Evolutionary conservation across 2,329 filamentous ascomycete genomes (phyloP).

Genomic region (Coniella lustricola): DNA sequence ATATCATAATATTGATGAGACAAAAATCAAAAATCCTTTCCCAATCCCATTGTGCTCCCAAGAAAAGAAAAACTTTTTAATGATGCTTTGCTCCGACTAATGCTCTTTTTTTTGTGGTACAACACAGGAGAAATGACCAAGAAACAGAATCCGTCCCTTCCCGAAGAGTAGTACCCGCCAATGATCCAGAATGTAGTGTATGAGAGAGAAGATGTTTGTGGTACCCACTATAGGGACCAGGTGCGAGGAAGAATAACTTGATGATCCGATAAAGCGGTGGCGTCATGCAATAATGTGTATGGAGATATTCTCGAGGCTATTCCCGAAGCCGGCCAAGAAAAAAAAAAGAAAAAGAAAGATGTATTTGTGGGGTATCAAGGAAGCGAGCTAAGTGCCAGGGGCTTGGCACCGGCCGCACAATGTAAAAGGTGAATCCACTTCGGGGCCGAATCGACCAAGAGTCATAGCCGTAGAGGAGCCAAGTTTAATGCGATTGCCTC

Average conservation of each 20-base stretch:
- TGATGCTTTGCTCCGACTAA: constrained; percentile 25
- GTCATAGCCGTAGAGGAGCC: constrained; percentile 9
- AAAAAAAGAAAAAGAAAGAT: background rate
- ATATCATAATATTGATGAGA: background rate
- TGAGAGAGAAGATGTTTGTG: background rate
- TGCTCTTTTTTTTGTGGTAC: constrained; percentile 21
- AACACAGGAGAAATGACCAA: constrained; percentile 8
- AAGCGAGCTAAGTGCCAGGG: constrained; percentile 29
- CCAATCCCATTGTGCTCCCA: constrained; percentile 12
- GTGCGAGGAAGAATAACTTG: background rate
- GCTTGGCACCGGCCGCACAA: constrained; percentile 4
- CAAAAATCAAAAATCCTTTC: constrained; percentile 15
- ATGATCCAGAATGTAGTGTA: constrained; percentile 1
- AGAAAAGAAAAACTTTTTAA: constrained; percentile 19
- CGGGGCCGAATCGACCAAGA: constrained; percentile 22
- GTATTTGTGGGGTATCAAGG: constrained; percentile 28
- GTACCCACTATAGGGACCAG: background rate
- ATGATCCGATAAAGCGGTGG: constrained; percentile 3
- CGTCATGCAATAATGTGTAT: background rate
- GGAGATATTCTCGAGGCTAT: constrained; percentile 6
- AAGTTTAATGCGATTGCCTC: constrained; percentile 46
- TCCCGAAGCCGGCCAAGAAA: constrained; percentile 2
- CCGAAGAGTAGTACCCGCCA: constrained; percentile 3
- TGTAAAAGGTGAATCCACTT: constrained; percentile 5
- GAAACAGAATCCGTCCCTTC: background rate